Conservation (phyloP, 192 early-diverging fungal species). For the Linnemannia elongata region DNA sequence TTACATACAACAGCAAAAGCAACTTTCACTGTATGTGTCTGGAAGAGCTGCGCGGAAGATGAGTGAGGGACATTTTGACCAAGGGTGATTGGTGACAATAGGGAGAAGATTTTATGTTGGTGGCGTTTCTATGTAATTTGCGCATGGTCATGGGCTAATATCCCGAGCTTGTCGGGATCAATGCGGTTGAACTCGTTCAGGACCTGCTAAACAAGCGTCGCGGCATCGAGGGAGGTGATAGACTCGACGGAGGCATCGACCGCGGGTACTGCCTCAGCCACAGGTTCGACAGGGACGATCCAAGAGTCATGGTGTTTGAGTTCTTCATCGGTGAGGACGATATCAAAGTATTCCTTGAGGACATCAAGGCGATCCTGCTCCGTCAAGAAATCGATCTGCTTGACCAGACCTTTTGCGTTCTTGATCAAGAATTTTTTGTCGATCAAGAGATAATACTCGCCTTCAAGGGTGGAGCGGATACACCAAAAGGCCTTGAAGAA, state of each 20-base stretch:
- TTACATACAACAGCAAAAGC: neutral
- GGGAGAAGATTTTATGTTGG: too few species aligned
- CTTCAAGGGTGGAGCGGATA: constrained; percentile 24
- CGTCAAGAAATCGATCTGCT: constrained; percentile 16
- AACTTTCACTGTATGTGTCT: too few species aligned
- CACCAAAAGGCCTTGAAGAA: constrained; percentile 29
- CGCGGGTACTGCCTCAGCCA: neutral
- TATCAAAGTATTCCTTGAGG: constrained; percentile 29
- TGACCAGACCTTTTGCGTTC: neutral
- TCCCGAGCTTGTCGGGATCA: too few species aligned
- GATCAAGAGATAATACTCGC: constrained; percentile 4
- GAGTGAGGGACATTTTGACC: too few species aligned
- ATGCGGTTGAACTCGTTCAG: too few species aligned
- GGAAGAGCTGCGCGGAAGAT: too few species aligned
- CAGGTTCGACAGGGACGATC: constrained; percentile 1
- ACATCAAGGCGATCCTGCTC: constrained; percentile 32
- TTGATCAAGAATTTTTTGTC: constrained; percentile 1
- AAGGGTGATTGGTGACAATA: too few species aligned
- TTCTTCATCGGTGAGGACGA: constrained; percentile 33
- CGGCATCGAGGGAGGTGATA: too few species aligned
- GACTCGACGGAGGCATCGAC: neutral
- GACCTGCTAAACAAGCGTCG: too few species aligned
- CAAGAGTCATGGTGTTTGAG: constrained; percentile 21
- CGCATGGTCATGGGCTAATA: too few species aligned
- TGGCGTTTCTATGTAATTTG: too few species aligned